These are phyloP conservation scores for Fusarium paranaense DNA, from an alignment of 2,329 filamentous ascomycete genomes.

Conservation along the genomic window DNA sequence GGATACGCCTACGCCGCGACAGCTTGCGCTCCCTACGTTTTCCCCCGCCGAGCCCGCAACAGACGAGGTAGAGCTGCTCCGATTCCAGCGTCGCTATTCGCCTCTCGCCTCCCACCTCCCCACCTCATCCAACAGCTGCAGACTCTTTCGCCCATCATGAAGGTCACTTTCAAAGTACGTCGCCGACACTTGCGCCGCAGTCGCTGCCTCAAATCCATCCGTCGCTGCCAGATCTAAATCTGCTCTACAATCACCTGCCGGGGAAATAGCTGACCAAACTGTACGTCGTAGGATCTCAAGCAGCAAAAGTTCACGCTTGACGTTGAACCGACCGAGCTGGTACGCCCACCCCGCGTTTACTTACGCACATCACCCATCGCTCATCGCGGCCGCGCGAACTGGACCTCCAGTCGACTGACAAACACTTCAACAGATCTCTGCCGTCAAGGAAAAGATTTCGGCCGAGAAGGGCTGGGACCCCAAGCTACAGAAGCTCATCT, in stretches of 20 bases:
- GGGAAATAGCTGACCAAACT: slow-evolving; percentile 17
- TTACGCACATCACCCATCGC: background rate
- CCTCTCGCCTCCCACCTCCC: slow-evolving; percentile 40
- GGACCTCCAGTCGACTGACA: slow-evolving; percentile 18
- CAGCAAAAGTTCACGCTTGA: slow-evolving; percentile 99
- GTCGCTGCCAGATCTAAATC: background rate
- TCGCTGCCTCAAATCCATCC: background rate
- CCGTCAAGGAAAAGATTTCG: slow-evolving; percentile 92
- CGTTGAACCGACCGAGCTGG: slow-evolving; percentile 90
- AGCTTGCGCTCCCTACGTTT: background rate
- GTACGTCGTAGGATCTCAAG: slow-evolving; percentile 84
- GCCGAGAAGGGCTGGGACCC: slow-evolving; percentile 95
- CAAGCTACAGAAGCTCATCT: slow-evolving; percentile 94
- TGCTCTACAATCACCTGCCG: background rate
- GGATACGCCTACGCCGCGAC: background rate
- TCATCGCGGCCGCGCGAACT: slow-evolving; percentile 28
- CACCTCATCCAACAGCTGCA: slow-evolving; percentile 47
- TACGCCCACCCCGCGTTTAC: slow-evolving; percentile 63
- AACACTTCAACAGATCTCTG: slow-evolving; percentile 73
- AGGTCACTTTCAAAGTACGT: slow-evolving; percentile 75
- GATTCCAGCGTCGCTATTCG: slow-evolving; percentile 28
- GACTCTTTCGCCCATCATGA: slow-evolving; percentile 66
- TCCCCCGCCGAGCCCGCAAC: slow-evolving; percentile 12
- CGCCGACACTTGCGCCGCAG: slow-evolving; percentile 19
- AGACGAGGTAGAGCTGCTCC: slow-evolving; percentile 23